Percentiles rank a stretch among this genome's conserved stretches.
Conservation (phyloP, 1,139 yeast species). For the Scheffersomyces cryptocercus region DNA sequence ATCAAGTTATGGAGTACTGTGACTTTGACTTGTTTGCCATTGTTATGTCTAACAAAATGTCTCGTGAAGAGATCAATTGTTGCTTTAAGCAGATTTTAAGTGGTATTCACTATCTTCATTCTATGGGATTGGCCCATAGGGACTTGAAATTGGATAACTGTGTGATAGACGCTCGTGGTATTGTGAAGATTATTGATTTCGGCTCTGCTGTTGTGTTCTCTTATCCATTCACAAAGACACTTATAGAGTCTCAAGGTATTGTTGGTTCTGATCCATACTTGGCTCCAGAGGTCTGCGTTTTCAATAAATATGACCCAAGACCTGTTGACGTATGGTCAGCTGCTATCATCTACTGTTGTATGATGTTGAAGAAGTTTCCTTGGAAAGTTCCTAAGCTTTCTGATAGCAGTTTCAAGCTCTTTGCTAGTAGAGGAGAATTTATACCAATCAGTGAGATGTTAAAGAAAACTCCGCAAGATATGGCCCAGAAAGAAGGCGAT, state of each 20-base stretch:
- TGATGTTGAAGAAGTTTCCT: slow-evolving; percentile 91
- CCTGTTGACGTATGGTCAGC: slow-evolving; percentile 96
- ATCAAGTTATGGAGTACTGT: slow-evolving; percentile 94
- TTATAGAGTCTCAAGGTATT: slow-evolving; percentile 84
- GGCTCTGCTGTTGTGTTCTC: slow-evolving; percentile 94
- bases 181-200: slow-evolving; percentile 87
- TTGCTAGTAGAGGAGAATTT: slow-evolving; percentile 52
- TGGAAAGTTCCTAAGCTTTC: slow-evolving; percentile 93
- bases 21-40: slow-evolving; percentile 92
- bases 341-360: slow-evolving; percentile 91
- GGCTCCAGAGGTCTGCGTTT: slow-evolving; percentile 91
- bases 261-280: slow-evolving; percentile 94
- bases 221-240: slow-evolving; percentile 80
- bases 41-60: slow-evolving; percentile 94
- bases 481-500: neutral
- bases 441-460: slow-evolving; percentile 41
- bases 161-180: slow-evolving; percentile 82
- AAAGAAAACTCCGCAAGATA: slow-evolving; percentile 38
- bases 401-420: slow-evolving; percentile 78
- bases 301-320: slow-evolving; percentile 82
- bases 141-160: slow-evolving; percentile 93
- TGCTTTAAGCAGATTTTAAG: slow-evolving; percentile 84
- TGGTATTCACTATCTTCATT: slow-evolving; percentile 82
- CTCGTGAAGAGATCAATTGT: slow-evolving; percentile 81
- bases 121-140: slow-evolving; percentile 88